phyloP scores from a whole-genome alignment of 1,284 basidiomycete species.

The Cryptococcus floricola region DNA sequence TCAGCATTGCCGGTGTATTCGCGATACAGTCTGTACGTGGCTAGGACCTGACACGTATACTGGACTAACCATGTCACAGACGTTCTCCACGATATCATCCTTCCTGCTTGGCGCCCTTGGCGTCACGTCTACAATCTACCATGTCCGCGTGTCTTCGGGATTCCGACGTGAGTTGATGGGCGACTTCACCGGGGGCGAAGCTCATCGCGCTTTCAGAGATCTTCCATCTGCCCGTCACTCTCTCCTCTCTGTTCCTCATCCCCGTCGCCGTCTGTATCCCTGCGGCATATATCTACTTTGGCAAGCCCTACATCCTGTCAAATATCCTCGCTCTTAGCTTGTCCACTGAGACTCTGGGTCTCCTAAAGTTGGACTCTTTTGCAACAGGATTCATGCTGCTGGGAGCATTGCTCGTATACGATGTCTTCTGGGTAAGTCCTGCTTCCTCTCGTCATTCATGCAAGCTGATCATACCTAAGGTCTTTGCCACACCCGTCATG shows the following conservation, averaged over 20 bases:
- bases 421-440: constrained; percentile 62
- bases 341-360: constrained; percentile 71
- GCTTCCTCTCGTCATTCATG: neutral
- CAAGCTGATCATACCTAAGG: constrained; percentile 16
- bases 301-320: constrained; percentile 67
- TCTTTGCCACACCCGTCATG: constrained; percentile 58
- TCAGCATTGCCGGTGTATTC: constrained; percentile 42
- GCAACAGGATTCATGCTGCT: constrained; percentile 80
- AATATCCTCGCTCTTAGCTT: constrained; percentile 82
- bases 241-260: constrained; percentile 59
- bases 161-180: constrained; percentile 37
- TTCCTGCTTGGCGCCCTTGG: constrained; percentile 20
- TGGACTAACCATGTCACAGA: constrained; percentile 17
- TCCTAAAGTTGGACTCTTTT: constrained; percentile 88
- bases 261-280: constrained; percentile 66
- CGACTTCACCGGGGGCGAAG: neutral
- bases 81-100: constrained; percentile 32
- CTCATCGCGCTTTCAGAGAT: constrained; percentile 28
- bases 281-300: constrained; percentile 60
- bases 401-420: constrained; percentile 77
- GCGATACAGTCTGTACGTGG: constrained; percentile 43
- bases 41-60: neutral
- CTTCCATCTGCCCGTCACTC: constrained; percentile 45
- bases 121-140: constrained; percentile 31
- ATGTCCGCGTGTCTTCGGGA: constrained; percentile 41